Base-by-base conservation (phyloP, 345 rosid genomes). In the Turritis glabra region DNA sequence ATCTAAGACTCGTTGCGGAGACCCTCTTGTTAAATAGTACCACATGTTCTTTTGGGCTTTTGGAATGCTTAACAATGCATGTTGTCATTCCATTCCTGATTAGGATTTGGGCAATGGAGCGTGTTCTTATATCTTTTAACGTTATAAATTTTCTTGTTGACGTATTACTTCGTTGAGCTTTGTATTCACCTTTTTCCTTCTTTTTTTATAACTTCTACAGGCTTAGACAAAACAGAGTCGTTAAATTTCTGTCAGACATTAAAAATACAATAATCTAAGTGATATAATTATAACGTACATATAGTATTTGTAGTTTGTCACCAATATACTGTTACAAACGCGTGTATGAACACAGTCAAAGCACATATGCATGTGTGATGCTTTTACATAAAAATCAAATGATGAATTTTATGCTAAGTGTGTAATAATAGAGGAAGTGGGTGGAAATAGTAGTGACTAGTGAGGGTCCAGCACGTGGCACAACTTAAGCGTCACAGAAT, bases 381-480 rank as follows among this genome's bases (percentile, higher is more conserved):
- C 56, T 50, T 48, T 50, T 50, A 4, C 1, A 21, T 11, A 23
- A 21, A 38, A 48, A 50, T 18, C 54, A 22, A 51, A 22, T 51
- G 26, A 12, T 51, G 15, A 9, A 14, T 0, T 21, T n/a, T n/a
- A n/a, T n/a, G n/a, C n/a, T 37, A 8, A 32, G 46, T 47, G 46
- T 44, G 5, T 57, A 23, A 60, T 18, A 48, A 61, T 72, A 62
- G 51, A 62, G 55, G 5, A 51, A 60, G 78, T 75, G 79, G 59
- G 73, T 44, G 35, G 32, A 37, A 14, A 48, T 50, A 26, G 23
- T 56, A 74, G 68, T 59, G 68, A 48, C 61, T 50, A 29, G 54
- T 67, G 67, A 58, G 72, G 60, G 79, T 50, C 73, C 79, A 58
- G 73, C 73, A 75, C 19, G 79, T 75, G 61, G 25, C 67, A 59